Percentiles rank a stretch among this genome's conserved stretches.
Evolutionary conservation across 116 monocot genomes (phyloP).

Genomic region (Phalaenopsis hybrid): DNA sequence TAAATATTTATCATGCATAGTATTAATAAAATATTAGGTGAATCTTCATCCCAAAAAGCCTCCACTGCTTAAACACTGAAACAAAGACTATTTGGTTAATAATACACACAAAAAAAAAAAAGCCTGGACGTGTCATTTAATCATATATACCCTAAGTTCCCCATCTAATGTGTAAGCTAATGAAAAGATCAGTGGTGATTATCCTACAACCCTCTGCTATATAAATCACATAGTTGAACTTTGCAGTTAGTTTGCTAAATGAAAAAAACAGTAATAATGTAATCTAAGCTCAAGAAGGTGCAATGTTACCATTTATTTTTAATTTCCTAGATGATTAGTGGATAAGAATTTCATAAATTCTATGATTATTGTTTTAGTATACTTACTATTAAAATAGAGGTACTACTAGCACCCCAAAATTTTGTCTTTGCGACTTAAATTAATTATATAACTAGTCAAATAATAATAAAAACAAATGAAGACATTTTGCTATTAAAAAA

Average conservation of each 20-base stretch:
- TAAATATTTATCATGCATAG: not conserved
- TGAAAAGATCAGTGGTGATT: not conserved
- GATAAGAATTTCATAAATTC: not conserved
- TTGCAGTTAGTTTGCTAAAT: not conserved
- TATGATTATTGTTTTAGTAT: too few relatives aligned
- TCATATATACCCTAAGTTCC: not conserved
- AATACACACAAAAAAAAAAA: not conserved
- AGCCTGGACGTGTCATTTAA: not conserved
- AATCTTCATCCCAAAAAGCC: not conserved
- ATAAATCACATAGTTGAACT: not conserved
- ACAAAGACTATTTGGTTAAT: not conserved
- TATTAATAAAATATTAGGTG: not conserved
- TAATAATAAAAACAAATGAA: not conserved
- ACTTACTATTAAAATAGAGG: too few relatives aligned
- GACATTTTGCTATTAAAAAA: not conserved
- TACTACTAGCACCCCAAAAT: too few relatives aligned
- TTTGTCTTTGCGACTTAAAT: not conserved
- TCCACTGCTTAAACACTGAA: not conserved
- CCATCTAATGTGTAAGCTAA: not conserved
- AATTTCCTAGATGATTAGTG: not conserved
- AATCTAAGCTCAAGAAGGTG: not conserved
- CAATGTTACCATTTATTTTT: not conserved
- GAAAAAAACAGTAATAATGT: not conserved
- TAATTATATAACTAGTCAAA: not conserved
- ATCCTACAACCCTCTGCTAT: not conserved